phyloP scores from a whole-genome alignment of 1,284 basidiomycete genomes.

The Ustilago xerochloae region DNA sequence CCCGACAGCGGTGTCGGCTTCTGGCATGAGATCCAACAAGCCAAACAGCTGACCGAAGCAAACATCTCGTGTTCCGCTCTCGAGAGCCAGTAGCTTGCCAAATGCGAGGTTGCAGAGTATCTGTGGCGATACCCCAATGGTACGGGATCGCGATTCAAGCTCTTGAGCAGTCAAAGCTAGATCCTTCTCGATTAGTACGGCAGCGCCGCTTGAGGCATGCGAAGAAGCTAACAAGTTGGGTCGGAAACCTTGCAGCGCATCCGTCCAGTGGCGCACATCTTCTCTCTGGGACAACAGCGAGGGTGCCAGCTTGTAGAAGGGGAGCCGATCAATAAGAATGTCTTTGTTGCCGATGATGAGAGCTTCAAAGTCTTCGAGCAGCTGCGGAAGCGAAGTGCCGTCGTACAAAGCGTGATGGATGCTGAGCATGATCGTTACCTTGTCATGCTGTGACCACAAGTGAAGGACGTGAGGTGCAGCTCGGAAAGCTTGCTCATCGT shows the following conservation, averaged over 20 bases:
- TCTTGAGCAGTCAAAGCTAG: conserved; percentile 18
- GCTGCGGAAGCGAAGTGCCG: conserved; percentile 49
- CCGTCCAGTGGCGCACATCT: conserved; percentile 49
- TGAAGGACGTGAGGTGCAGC: conserved; percentile 52
- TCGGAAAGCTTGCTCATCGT: conserved; percentile 51
- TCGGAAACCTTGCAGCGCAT: conserved; percentile 30
- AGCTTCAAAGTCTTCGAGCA: conserved; percentile 44
- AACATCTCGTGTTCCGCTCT: conserved; percentile 44
- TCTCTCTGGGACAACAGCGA: conserved; percentile 43
- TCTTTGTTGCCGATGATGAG: conserved; percentile 1
- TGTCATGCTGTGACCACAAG: conserved; percentile 11
- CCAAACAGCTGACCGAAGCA: conserved; percentile 64
- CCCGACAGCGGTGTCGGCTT: conserved; percentile 55
- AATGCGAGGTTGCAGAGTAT: conserved; percentile 58
- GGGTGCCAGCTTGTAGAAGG: conserved; percentile 48
- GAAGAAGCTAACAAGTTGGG: conserved; percentile 17
- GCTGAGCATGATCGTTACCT: conserved; percentile 21
- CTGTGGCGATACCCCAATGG: conserved; percentile 50
- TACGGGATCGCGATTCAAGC: conserved; percentile 27
- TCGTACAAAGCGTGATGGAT: conserved; percentile 61
- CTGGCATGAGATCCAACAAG: conserved; percentile 48
- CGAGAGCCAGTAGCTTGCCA: conserved; percentile 52
- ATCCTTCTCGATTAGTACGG: conserved; percentile 14
- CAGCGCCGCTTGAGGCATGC: neutral
- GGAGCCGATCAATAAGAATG: conserved; percentile 9